phyloP scores from a whole-genome alignment of 73 alveolate species.

The Diophrys sp. region DNA sequence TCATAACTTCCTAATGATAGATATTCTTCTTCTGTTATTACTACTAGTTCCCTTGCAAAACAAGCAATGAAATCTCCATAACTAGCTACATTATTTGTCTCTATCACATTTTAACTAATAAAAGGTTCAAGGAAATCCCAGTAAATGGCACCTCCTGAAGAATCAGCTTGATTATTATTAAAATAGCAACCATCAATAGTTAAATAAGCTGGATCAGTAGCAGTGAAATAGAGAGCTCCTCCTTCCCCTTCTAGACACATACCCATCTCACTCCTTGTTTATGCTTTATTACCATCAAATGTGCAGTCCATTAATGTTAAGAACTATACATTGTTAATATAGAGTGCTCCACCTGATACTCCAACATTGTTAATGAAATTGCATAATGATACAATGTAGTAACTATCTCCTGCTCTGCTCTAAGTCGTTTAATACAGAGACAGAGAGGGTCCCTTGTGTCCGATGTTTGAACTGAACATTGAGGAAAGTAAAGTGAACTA shows the following conservation, averaged over 20 bases:
- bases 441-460: no score
- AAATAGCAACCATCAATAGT: neutral
- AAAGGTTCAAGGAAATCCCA: neutral
- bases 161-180: neutral
- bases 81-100: neutral
- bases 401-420: no score
- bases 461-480: no score
- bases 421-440: no score
- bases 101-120: no score
- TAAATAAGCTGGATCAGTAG: no score
- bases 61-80: neutral
- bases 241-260: no score
- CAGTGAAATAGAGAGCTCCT: neutral
- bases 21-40: neutral
- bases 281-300: neutral
- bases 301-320: neutral
- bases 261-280: no score
- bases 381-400: no score
- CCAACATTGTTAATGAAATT: no score
- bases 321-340: neutral
- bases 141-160: constrained; percentile 1
- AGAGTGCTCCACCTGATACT: neutral
- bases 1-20: neutral
- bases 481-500: no score
- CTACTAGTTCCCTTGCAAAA: neutral